These are phyloP conservation scores for Neocatenulostroma microsporum DNA, from an alignment of 2,329 filamentous ascomycete genomes.

Conservation along the genomic window DNA sequence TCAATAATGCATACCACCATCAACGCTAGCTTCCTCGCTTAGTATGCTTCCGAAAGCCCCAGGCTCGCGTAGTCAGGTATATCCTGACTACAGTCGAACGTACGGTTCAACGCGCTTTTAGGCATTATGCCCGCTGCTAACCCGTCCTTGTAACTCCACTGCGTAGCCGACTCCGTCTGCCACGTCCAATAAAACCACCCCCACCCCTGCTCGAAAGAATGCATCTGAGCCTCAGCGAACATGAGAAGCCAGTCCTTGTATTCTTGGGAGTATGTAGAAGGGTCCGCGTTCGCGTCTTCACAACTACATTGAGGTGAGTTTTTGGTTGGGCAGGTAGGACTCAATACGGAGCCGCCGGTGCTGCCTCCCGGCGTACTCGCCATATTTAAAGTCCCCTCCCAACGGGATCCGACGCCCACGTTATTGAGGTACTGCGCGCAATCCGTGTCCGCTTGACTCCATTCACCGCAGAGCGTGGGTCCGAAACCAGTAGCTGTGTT, in stretches of 20 bases:
- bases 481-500: conserved; percentile 74
- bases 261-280: conserved; percentile 55
- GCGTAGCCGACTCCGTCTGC: conserved; percentile 75
- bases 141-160: conserved; percentile 89
- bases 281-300: conserved; percentile 64
- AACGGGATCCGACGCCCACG: conserved; percentile 78
- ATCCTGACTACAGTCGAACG: conserved; percentile 34
- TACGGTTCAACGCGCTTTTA: conserved; percentile 34
- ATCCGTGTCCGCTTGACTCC: conserved; percentile 96
- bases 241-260: conserved; percentile 83
- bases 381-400: conserved; percentile 77
- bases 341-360: conserved; percentile 52
- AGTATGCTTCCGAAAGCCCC: conserved; percentile 41
- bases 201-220: conserved; percentile 83
- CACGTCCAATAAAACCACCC: conserved; percentile 99
- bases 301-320: conserved; percentile 63
- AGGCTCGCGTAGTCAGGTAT: conserved; percentile 34
- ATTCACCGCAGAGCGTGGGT: conserved; percentile 90
- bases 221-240: conserved; percentile 95
- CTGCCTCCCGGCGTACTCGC: conserved; percentile 43
- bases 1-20: too few relatives aligned
- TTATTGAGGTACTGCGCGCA: conserved; percentile 83
- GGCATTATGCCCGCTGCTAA: conserved; percentile 73
- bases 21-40: too few relatives aligned
- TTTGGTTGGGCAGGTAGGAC: conserved; percentile 63